These are phyloP conservation scores for Coemansia sp. DNA, from an alignment of 192 early-diverging fungal species.

Conservation along the genomic window DNA sequence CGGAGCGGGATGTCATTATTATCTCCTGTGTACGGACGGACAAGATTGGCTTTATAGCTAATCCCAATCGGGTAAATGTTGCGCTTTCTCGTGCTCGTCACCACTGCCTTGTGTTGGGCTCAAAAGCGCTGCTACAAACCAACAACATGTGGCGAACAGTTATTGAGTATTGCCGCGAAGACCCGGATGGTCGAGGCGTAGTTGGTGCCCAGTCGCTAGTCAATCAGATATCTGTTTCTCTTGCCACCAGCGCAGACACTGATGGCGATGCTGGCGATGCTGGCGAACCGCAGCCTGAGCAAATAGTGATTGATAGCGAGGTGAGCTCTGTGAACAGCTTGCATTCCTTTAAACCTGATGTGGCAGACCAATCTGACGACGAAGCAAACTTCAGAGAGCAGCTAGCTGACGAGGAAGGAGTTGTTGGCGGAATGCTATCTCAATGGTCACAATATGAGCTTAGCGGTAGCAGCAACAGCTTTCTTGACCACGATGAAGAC, in stretches of 20 bases:
- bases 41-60: constrained; percentile 53
- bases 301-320: no score
- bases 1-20: constrained; percentile 56
- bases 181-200: constrained; percentile 8
- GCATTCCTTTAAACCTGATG: no score
- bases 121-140: constrained; percentile 32
- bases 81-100: constrained; percentile 55
- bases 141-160: constrained; percentile 46
- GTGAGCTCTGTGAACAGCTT: no score
- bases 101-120: constrained; percentile 41
- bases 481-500: constrained; percentile 8
- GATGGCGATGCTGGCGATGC: neutral
- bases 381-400: no score
- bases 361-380: no score
- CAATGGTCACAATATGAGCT: constrained; percentile 38
- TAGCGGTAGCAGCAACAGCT: constrained; percentile 1
- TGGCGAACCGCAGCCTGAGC: neutral
- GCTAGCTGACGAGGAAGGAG: constrained; percentile 19
- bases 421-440: constrained; percentile 40
- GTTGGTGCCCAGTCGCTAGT: constrained; percentile 32
- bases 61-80: constrained; percentile 55
- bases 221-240: constrained; percentile 22
- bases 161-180: constrained; percentile 36
- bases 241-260: neutral
- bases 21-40: constrained; percentile 54